Percentiles rank a stretch among this genome's conserved stretches.
phyloP scores from a whole-genome alignment of 192 early-diverging fungal species.

The Lobulomyces angularis region DNA sequence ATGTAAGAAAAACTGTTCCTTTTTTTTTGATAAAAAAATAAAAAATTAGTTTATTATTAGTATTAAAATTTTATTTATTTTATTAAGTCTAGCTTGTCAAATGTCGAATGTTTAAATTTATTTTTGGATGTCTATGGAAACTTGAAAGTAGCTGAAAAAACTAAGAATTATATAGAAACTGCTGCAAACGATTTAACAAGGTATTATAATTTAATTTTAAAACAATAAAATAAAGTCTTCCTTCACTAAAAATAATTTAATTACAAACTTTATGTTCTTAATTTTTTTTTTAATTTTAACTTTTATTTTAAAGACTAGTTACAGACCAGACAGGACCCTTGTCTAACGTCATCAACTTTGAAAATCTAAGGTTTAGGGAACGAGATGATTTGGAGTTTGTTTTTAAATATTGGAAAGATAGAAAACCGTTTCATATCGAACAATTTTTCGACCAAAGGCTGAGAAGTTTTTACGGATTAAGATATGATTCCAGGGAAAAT shows the following conservation, averaged over 20 bases:
- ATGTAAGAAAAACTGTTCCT: conserved; percentile 4
- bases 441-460: conserved; percentile 25
- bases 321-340: conserved; percentile 21
- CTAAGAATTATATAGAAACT: conserved; percentile 13
- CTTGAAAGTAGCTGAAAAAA: conserved; percentile 24
- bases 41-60: conserved; percentile 1
- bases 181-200: conserved; percentile 15
- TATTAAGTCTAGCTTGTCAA: neutral
- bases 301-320: conserved; percentile 17
- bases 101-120: conserved; percentile 22
- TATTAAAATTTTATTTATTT: neutral
- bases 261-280: conserved; percentile 7
- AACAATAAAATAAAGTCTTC: conserved; percentile 6
- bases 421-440: conserved; percentile 19
- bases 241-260: conserved; percentile 6
- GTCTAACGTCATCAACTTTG: conserved; percentile 24
- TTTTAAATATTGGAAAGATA: conserved; percentile 41
- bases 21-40: conserved; percentile 7
- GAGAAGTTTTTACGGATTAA: conserved; percentile 13
- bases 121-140: conserved; percentile 46
- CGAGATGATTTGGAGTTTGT: conserved; percentile 42
- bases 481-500: conserved; percentile 39
- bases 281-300: neutral
- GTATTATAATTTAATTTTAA: conserved; percentile 12
- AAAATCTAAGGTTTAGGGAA: conserved; percentile 31